Evolutionary conservation across 2,329 filamentous ascomycete species (phyloP).

Genomic region (Aspergillus sp.): DNA sequence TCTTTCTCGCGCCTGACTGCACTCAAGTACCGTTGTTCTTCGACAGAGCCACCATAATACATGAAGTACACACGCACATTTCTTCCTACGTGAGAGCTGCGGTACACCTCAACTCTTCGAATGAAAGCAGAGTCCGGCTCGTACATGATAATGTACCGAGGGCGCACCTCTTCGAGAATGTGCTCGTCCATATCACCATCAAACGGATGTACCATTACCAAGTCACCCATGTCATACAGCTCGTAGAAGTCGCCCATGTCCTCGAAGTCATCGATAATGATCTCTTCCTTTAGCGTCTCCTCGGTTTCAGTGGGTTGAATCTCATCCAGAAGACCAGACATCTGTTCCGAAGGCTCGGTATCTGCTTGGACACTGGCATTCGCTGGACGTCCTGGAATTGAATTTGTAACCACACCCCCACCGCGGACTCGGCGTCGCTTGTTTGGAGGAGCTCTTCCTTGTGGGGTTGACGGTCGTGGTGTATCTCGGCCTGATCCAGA

Average conservation of each 20-base stretch:
- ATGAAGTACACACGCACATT: conserved; percentile 94
- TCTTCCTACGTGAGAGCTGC: conserved; percentile 86
- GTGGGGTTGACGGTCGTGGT: conserved; percentile 20
- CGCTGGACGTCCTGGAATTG: conserved; percentile 56
- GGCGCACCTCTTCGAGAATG: conserved; percentile 89
- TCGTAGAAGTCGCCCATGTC: conserved; percentile 92
- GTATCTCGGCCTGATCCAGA: conserved; percentile 24
- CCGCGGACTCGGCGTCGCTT: conserved; percentile 84
- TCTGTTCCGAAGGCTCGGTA: conserved; percentile 73
- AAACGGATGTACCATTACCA: conserved; percentile 88
- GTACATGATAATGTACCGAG: conserved; percentile 97
- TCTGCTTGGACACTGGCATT: conserved; percentile 76
- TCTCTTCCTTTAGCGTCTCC: conserved; percentile 65
- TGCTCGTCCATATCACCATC: conserved; percentile 96
- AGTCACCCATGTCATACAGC: conserved; percentile 85
- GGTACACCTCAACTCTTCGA: conserved; percentile 89
- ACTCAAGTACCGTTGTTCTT: conserved; percentile 90
- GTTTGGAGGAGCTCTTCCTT: conserved; percentile 71
- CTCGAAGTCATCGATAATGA: conserved; percentile 76
- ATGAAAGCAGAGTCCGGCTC: conserved; percentile 95
- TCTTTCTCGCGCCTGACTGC: conserved; percentile 94
- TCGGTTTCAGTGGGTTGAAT: conserved; percentile 79
- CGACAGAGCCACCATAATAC: conserved; percentile 91
- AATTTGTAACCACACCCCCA: conserved; percentile 61
- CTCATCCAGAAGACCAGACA: conserved; percentile 78